phyloP scores from a whole-genome alignment of 2,329 filamentous ascomycete genomes.

The Phaeosphaeria sp. region DNA sequence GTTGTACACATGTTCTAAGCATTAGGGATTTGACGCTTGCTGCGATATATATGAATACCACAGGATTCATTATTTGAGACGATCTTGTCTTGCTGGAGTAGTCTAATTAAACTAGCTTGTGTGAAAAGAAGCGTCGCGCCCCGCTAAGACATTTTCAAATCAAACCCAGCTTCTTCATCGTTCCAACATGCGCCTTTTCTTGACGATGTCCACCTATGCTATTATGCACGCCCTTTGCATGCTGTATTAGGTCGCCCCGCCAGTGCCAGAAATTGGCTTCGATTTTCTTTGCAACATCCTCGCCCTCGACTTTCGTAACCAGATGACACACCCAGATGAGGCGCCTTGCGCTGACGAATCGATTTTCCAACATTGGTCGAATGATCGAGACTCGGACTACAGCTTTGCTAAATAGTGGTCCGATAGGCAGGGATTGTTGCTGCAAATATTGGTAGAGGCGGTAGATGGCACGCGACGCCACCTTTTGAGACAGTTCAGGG shows the following conservation, averaged over 20 bases:
- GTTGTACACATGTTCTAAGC: neutral
- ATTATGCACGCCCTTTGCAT: slow-evolving; percentile 26
- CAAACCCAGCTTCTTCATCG: slow-evolving; percentile 38
- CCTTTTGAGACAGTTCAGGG: slow-evolving; percentile 22
- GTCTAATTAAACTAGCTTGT: too few species aligned
- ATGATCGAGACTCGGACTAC: slow-evolving; percentile 32
- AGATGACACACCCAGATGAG: slow-evolving; percentile 39
- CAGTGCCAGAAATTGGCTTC: slow-evolving; percentile 34
- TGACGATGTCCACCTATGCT: slow-evolving; percentile 22
- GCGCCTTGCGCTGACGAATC: slow-evolving; percentile 36
- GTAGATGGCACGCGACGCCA: slow-evolving; percentile 34
- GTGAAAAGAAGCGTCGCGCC: too few species aligned
- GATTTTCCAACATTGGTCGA: slow-evolving; percentile 33
- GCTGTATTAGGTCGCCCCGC: slow-evolving; percentile 37
- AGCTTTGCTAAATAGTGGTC: slow-evolving; percentile 39
- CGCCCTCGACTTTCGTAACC: slow-evolving; percentile 38
- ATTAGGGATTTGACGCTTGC: neutral
- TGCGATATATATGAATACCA: neutral
- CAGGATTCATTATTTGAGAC: neutral
- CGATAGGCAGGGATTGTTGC: slow-evolving; percentile 26
- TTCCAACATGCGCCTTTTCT: slow-evolving; percentile 32
- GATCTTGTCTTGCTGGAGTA: neutral
- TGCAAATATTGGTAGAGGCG: slow-evolving; percentile 36
- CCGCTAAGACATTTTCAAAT: slow-evolving; percentile 20
- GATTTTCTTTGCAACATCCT: slow-evolving; percentile 31